These are phyloP conservation scores for Alternaria consortialis DNA, from an alignment of 2,329 filamentous ascomycete species.

Conservation along the genomic window DNA sequence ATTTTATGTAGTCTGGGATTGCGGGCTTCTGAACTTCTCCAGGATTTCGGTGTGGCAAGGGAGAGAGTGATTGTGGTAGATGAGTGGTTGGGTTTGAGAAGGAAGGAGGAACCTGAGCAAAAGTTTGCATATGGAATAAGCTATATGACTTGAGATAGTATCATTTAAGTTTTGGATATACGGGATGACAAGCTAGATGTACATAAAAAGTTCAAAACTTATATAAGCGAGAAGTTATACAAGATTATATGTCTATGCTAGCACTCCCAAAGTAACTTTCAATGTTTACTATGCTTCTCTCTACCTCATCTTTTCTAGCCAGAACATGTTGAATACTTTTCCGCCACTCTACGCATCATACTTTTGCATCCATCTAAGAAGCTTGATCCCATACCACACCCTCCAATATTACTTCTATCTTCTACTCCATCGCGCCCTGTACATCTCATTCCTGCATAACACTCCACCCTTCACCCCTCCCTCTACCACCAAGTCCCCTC, in stretches of 20 bases:
- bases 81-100: not conserved
- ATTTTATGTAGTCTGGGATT: not conserved
- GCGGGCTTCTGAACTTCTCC: no score
- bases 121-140: not conserved
- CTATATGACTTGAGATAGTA: not conserved
- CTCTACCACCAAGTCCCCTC: constrained; percentile 11
- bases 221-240: no score
- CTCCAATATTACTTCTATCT: not conserved
- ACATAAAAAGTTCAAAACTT: not conserved
- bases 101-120: not conserved
- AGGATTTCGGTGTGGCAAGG: not conserved
- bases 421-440: not conserved
- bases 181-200: not conserved
- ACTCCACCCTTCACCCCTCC: constrained; percentile 26
- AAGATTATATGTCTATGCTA: not conserved
- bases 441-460: constrained; percentile 26
- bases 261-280: not conserved
- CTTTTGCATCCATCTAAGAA: not conserved
- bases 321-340: not conserved
- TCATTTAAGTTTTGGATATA: not conserved
- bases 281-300: not conserved
- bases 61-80: not conserved
- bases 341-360: not conserved
- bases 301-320: not conserved
- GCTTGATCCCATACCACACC: not conserved